phyloP scores from a whole-genome alignment of 106 monocot species.

The Triglochin maritima region DNA sequence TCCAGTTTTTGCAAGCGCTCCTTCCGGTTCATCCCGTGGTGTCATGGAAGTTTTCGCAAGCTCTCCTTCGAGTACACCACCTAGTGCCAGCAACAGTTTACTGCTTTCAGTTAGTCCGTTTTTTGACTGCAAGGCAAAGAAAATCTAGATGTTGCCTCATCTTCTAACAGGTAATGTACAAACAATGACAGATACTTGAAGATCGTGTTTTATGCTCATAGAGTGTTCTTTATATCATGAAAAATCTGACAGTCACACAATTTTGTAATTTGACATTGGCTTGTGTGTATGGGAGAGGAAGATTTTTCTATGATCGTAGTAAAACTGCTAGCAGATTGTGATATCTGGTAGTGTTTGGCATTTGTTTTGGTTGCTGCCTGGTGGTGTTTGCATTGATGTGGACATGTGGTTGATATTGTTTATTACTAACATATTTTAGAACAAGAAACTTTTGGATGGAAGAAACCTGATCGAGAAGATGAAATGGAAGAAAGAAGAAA shows the following conservation, averaged over 20 bases:
- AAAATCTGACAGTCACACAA: neutral
- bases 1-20: constrained; percentile 30
- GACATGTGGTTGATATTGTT: too few species aligned
- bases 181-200: too few species aligned
- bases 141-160: neutral
- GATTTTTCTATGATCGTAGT: neutral
- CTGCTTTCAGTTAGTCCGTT: neutral
- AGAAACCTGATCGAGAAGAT: too few species aligned
- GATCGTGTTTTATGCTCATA: too few species aligned
- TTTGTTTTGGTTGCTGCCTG: neutral
- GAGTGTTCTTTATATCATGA: neutral
- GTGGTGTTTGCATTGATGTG: neutral
- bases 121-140: neutral
- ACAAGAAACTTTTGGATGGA: too few species aligned
- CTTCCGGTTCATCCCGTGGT: neutral
- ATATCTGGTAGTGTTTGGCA: neutral
- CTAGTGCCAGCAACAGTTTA: neutral
- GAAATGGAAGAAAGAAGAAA: too few species aligned
- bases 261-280: neutral
- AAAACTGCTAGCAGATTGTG: neutral
- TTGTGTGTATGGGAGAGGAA: neutral
- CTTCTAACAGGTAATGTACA: neutral
- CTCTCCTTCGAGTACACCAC: neutral
- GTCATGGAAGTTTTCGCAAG: neutral
- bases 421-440: too few species aligned